Evolutionary conservation across 2,329 filamentous ascomycete species (phyloP), one percentile per base, ranked within the genome.

Genomic region (Periconia macrospinosa): DNA sequence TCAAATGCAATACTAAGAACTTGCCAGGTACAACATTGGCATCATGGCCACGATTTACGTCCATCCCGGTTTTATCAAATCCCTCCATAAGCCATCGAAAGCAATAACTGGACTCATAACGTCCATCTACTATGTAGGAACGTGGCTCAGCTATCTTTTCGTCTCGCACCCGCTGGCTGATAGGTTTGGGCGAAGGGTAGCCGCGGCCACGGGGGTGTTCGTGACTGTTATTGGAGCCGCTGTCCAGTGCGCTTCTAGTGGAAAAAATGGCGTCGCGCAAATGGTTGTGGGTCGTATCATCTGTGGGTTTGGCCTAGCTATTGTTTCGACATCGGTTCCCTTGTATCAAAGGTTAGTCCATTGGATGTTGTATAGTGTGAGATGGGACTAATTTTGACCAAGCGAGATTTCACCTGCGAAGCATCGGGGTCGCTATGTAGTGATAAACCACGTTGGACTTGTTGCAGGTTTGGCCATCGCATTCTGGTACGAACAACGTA

Each of bases 391-490:
- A 59, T 17, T 14, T 19, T 17, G n/a, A 3, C 23, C 6, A 35
- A 84, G 82, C 61, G 83, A 85, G 63, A 76, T 85, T 18, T 75
- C 82, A 0, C 82, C 83, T 0, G 80, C 82, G 0, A 75, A 73
- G 13, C 74, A 83, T 52, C 75, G 83, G 8, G 83, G 83, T 2
- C 77, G 76, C 55, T 82, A 82, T 53, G 82, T 86, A 1, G 81
- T 84, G 10, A 76, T 85, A 68, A 85, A 85, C 60, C 83, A 86
- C 49, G 76, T 84, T 43, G 83, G 83, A 2, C 80, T 86, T 53
- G 78, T 85, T 20, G 75, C 76, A 2, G 83, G 83, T 2, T 67
- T 85, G 7, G 81, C 82, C 1, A 61, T 65, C 6, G 83, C 82
- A 0, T 82, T 85, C 52, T 85, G 83, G 82, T 84, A 67, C 35